Percentiles rank a stretch among this genome's conserved stretches.
Conservation (phyloP, 2,329 filamentous ascomycete species). For the Calonectria montana region DNA sequence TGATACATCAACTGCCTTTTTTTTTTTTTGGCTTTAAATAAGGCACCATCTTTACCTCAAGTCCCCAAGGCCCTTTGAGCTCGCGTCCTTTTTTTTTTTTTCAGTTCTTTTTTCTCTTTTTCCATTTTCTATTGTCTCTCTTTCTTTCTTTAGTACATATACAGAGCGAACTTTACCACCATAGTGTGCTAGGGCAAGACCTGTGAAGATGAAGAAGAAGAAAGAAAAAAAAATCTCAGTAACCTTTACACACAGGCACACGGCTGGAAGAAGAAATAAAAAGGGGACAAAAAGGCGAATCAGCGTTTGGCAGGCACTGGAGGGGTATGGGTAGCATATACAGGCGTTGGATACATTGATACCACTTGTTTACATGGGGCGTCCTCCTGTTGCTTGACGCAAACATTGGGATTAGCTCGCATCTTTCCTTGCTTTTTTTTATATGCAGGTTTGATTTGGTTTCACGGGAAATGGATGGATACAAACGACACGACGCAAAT, state of each 20-base stretch:
- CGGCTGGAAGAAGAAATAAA: not conserved
- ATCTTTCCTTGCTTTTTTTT: conserved; percentile 16
- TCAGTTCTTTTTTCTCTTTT: conserved; percentile 23
- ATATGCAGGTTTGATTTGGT: conserved; percentile 23
- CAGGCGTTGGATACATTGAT: conserved; percentile 45
- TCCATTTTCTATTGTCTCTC: conserved; percentile 24
- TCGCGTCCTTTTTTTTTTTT: conserved; percentile 19
- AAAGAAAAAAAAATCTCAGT: not conserved
- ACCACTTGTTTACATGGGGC: conserved; percentile 35
- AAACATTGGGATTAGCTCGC: not conserved
- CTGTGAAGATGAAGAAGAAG: not conserved
- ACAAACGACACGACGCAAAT: conserved; percentile 21
- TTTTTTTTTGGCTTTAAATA: not conserved
- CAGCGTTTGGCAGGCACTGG: conserved; percentile 18
- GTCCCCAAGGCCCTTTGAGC: not conserved
- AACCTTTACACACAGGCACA: conserved; percentile 1
- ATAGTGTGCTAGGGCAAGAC: conserved; percentile 5
- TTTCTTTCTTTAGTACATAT: conserved; percentile 33
- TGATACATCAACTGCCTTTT: not conserved
- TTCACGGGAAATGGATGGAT: conserved; percentile 26
- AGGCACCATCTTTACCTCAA: not conserved
- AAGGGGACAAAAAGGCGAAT: not conserved
- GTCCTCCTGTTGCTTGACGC: conserved; percentile 12
- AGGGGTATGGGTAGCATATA: conserved; percentile 38
- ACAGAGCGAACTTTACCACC: conserved; percentile 18